Evolutionary conservation across 768 basidiomycete genomes (phyloP).

Genomic region (Baorangia bicolor): DNA sequence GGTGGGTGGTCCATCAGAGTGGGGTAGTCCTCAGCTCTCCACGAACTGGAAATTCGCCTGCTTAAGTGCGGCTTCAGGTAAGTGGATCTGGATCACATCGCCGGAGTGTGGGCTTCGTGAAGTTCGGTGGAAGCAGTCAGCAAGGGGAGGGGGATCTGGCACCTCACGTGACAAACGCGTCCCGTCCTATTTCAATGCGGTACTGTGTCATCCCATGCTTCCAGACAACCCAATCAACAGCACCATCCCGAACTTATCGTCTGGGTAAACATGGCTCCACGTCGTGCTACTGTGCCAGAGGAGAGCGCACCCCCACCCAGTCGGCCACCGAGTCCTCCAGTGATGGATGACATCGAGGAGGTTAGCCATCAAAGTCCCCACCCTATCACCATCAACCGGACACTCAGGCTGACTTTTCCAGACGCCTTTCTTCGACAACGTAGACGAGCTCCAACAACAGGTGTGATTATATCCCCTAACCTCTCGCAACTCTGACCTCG

Average conservation of each 20-base stretch:
- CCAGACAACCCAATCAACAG: neutral
- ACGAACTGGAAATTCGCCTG: neutral
- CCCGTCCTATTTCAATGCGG: conserved; percentile 15
- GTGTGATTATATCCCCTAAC: conserved; percentile 37
- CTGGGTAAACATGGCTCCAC: conserved; percentile 26
- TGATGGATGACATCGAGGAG: conserved; percentile 43
- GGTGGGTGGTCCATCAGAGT: neutral
- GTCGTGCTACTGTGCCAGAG: conserved; percentile 26
- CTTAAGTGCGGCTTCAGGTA: neutral
- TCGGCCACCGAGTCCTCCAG: conserved; percentile 23
- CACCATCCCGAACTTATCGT: neutral
- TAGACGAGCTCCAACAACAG: conserved; percentile 86
- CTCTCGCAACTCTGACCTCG: neutral
- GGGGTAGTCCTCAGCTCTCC: neutral
- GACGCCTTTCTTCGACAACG: conserved; percentile 67
- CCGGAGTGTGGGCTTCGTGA: neutral
- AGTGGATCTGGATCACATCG: neutral
- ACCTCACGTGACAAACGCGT: conserved; percentile 22
- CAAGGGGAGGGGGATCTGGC: neutral
- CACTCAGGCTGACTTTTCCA: conserved; percentile 26
- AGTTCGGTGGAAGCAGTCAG: neutral
- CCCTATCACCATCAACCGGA: neutral
- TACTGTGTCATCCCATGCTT: neutral
- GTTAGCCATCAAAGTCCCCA: conserved; percentile 18
- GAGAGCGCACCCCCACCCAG: conserved; percentile 29